phyloP scores from a whole-genome alignment of 2,329 filamentous ascomycete genomes.

The Arachnopeziza araneosa region DNA sequence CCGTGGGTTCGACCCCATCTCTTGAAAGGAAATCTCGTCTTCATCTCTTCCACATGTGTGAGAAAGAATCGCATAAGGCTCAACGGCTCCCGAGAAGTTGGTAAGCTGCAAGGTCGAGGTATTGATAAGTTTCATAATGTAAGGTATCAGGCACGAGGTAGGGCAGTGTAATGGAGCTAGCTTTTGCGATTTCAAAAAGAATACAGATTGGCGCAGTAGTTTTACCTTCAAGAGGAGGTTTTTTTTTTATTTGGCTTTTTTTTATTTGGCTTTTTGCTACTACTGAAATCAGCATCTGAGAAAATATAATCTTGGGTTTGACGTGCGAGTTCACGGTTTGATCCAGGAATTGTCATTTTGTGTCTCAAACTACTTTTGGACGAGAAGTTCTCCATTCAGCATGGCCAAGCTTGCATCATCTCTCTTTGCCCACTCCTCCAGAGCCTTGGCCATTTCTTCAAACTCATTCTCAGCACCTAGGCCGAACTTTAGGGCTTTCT shows the following conservation, averaged over 20 bases:
- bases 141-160: too few species aligned
- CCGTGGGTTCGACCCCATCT: slow-evolving; percentile 1
- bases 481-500: slow-evolving; percentile 17
- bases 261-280: too few species aligned
- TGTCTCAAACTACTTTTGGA: slow-evolving; percentile 20
- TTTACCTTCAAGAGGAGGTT: too few species aligned
- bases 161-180: too few species aligned
- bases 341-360: slow-evolving; percentile 4
- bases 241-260: too few species aligned
- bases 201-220: too few species aligned
- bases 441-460: slow-evolving; percentile 26
- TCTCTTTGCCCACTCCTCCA: slow-evolving; percentile 23
- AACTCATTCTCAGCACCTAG: slow-evolving; percentile 20
- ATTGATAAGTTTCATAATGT: slow-evolving; percentile 7
- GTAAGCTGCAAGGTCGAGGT: background rate
- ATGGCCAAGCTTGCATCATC: slow-evolving; percentile 24
- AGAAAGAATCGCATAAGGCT: slow-evolving; percentile 29
- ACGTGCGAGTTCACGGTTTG: too few species aligned
- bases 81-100: slow-evolving; percentile 3
- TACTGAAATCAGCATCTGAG: too few species aligned
- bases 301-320: too few species aligned
- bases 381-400: slow-evolving; percentile 25
- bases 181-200: too few species aligned
- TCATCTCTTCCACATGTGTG: slow-evolving; percentile 28
- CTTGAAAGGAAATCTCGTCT: slow-evolving; percentile 26